Evolutionary conservation across 2,329 filamentous ascomycete species (phyloP).

Genomic region (Tympanopsis confertula): DNA sequence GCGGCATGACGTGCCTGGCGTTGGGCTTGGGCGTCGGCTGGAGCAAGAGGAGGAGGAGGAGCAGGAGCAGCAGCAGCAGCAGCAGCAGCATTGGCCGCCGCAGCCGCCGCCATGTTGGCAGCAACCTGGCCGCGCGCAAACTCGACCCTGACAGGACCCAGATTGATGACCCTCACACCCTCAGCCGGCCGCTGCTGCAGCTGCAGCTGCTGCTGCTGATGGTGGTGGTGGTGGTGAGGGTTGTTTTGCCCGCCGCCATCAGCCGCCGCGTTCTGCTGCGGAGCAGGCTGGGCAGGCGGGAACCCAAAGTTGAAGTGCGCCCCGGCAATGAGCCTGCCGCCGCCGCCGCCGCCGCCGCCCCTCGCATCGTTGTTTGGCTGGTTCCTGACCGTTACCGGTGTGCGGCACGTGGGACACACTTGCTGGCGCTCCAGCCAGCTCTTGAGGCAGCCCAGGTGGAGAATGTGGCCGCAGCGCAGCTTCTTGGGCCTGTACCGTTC

Average conservation of each 20-base stretch:
- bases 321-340: conserved; percentile 17
- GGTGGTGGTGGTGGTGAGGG: conserved; percentile 21
- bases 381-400: conserved; percentile 55
- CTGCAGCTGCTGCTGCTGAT: conserved; percentile 23
- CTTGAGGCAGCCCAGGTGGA: conserved; percentile 87
- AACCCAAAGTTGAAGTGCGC: conserved; percentile 14
- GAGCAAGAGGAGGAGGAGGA: conserved; percentile 3
- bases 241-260: conserved; percentile 20
- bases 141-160: conserved; percentile 65
- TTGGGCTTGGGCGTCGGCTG: conserved; percentile 5
- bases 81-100: conserved; percentile 9
- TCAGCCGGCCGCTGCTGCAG: conserved; percentile 14
- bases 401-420: conserved; percentile 87
- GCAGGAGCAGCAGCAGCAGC: conserved; percentile 5
- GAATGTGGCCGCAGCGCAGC: conserved; percentile 85
- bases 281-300: conserved; percentile 10
- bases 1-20: conserved; percentile 6
- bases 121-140: conserved; percentile 64
- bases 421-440: conserved; percentile 97
- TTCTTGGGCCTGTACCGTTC: conserved; percentile 87
- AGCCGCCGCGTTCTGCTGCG: conserved; percentile 10
- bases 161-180: conserved; percentile 52
- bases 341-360: conserved; percentile 10
- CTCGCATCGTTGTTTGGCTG: conserved; percentile 20
- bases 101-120: conserved; percentile 27